These are phyloP conservation scores for Geosmithia flava DNA, from an alignment of 2,329 filamentous ascomycete species.

Conservation along the genomic window DNA sequence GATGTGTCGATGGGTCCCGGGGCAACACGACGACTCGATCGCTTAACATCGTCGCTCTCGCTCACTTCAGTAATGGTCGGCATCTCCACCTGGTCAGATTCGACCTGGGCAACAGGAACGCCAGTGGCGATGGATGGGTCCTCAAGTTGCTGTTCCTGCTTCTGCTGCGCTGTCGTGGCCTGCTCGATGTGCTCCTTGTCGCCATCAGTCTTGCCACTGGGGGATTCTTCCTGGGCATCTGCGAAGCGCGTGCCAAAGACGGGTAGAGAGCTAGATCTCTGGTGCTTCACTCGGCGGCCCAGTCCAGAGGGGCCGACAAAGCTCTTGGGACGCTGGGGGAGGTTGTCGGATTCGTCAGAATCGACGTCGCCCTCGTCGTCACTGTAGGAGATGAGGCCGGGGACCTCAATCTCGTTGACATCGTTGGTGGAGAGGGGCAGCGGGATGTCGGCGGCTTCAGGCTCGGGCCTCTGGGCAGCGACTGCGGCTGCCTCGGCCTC, in stretches of 20 bases:
- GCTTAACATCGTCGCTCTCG: neutral
- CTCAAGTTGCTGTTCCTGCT: too few relatives aligned
- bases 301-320: conserved; percentile 10
- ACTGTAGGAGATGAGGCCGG: conserved; percentile 49
- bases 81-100: neutral
- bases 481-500: conserved; percentile 1
- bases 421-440: conserved; percentile 57
- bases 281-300: neutral
- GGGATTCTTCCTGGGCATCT: neutral
- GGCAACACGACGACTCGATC: neutral
- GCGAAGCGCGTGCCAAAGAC: neutral
- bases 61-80: neutral
- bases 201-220: neutral
- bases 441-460: conserved; percentile 35
- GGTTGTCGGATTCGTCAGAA: conserved; percentile 15
- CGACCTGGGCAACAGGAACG: neutral
- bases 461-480: conserved; percentile 7
- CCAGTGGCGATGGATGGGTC: neutral
- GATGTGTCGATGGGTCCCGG: neutral
- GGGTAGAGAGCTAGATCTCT: conserved; percentile 1
- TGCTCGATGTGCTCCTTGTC: neutral
- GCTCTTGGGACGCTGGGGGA: conserved; percentile 32
- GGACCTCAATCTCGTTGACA: conserved; percentile 69
- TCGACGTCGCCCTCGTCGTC: conserved; percentile 44
- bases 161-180: neutral